Base-by-base conservation (phyloP, 768 basidiomycete species). In the Kondoa malvinella region DNA sequence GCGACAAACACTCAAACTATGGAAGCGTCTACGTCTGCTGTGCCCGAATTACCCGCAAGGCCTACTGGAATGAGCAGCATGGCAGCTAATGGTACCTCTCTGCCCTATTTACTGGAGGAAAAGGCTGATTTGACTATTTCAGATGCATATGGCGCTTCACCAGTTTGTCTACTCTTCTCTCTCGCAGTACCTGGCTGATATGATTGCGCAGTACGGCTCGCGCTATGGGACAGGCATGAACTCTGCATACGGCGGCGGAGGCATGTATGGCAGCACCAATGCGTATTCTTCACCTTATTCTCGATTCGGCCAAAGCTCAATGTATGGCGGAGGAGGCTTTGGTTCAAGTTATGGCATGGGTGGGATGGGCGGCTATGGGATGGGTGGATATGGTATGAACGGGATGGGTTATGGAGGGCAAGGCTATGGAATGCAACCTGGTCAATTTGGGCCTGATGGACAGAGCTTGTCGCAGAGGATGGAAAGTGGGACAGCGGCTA, bases 401-500 rank as follows among this genome's bases (percentile, higher is more conserved):
- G 69, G 69, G 26, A 60, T 56, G n/a, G 65, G 68, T n/a, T n/a
- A n/a, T n/a, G n/a, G n/a, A n/a, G n/a, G n/a, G n/a, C n/a, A n/a
- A n/a, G 65, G 65, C n/a, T 40, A 67, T 58, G 69, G 69, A 27
- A 30, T 33, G 33, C 34, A 27, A 60, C 56, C 63, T 34, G 68
- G 67, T 21, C 64, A 57, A 56, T 66, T 62, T 64, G 74, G 71
- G 30, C 66, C 67, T 25, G 61, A 50, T n/a, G 75, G 74, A 61
- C 64, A 69, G 32, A 50, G 69, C 31, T 84, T 96, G 67, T 86
- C 90, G 0, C 89, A 92, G 74, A 85, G 88, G 0, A 86, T 96
- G 69, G 91, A 95, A 78, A 76, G 84, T 3, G 87, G 89, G 12
- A 99, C 94, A 1, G 86, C 88, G 66, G 86, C 88, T 67, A 96